Base-by-base conservation (phyloP, 225 moss, liverwort and hornwort species). In the Pseudoscleropodium purum region DNA sequence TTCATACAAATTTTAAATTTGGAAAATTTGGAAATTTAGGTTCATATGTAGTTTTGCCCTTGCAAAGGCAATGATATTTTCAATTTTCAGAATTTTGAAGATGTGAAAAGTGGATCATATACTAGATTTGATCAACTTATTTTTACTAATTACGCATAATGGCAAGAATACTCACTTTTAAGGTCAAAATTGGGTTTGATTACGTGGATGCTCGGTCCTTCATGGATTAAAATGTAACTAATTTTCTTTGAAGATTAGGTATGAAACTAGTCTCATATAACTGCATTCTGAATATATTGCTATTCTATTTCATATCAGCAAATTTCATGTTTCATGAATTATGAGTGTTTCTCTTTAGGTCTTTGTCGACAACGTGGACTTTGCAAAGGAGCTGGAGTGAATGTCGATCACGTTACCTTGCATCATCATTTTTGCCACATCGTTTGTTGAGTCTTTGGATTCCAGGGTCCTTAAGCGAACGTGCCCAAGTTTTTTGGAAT, bases 331-430 rank as follows among this genome's bases (percentile, higher is more conserved):
- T 59, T 85, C 23, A 36, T 65, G 21, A 72, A 56, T 31, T 72
- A 18, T n/a, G 84, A 69, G 31, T 77, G 57, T 77, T 23, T 83
- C 80, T 85, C 11, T 64, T 52, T 92, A 97, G 97, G 97, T 99
- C n/a, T 99, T 99, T 89, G 98, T 99, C 75, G 98, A 99, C 91
- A 99, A 99, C 69, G 69, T 51, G 25, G 98, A 99, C 87, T 96
- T 99, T 70, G 89, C 93, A 1, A 96, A 95, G 92, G 97, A 99
- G 92, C 89, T 99, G 84, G 97, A 97, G 91, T 99, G 84, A 93
- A 82, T 88, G 83, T 26, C 19, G 56, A 61, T 79, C 27, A 34
- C 81, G 67, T 39, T 41, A 60, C 76, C 72, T 18, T 62, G 52
- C 77, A 25, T 37, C 26, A 67, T 64, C 66, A 21, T 68, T 60